Evolutionary conservation across 1,139 yeast genomes (phyloP).

Genomic region (Sugiyamaella novakii): DNA sequence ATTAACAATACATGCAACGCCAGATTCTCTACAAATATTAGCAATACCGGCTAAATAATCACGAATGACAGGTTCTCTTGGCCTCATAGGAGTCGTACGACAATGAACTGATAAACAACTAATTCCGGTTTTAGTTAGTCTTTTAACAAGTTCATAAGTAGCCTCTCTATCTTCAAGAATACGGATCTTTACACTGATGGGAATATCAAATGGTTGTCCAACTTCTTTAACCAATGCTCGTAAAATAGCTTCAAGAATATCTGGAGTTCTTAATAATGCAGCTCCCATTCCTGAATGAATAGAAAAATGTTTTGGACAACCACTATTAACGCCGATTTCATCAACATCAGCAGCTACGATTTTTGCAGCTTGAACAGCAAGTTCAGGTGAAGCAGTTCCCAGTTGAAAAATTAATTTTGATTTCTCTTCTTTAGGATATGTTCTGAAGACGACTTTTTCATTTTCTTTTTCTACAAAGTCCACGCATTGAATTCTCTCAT

Average conservation of each 20-base stretch:
- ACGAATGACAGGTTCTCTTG: conserved; percentile 77
- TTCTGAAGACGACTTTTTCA: conserved; percentile 62
- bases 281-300: conserved; percentile 98
- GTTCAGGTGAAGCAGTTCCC: conserved; percentile 80
- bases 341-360: conserved; percentile 82
- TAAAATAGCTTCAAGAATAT: conserved; percentile 67
- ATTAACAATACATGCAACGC: conserved; percentile 74
- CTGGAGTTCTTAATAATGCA: conserved; percentile 82
- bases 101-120: conserved; percentile 86
- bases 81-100: conserved; percentile 86
- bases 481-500: conserved; percentile 46
- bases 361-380: conserved; percentile 86
- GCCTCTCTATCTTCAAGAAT: conserved; percentile 61
- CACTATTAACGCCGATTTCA: conserved; percentile 92
- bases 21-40: conserved; percentile 60
- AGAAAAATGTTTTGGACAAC: conserved; percentile 73
- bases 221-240: conserved; percentile 69
- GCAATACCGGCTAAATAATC: conserved; percentile 61
- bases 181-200: conserved; percentile 89
- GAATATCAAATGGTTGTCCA: conserved; percentile 73
- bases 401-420: conserved; percentile 79
- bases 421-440: conserved; percentile 61
- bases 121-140: conserved; percentile 79
- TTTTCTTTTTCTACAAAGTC: conserved; percentile 45
- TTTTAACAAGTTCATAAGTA: conserved; percentile 63